Conservation (phyloP, 73 alveolate species). For the Diophrys appendiculata region DNA sequence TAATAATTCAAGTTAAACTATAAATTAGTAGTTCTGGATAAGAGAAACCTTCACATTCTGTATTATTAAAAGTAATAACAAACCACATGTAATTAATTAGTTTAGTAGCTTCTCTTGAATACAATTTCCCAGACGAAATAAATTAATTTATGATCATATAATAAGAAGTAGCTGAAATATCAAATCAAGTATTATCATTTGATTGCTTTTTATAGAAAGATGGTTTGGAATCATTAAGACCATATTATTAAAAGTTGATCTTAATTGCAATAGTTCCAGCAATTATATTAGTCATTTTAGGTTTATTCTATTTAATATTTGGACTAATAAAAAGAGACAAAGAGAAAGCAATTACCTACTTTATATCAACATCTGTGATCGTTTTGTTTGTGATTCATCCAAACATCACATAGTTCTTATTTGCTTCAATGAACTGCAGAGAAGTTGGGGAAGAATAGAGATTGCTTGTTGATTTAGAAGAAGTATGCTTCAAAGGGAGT, state of each 20-base stretch:
- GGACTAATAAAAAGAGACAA: neutral
- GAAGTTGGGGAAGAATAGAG: slow-evolving; percentile 31
- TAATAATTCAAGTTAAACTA: neutral
- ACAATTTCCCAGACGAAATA: slow-evolving; percentile 45
- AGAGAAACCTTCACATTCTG: slow-evolving; percentile 46
- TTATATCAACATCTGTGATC: slow-evolving; percentile 39
- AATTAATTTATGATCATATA: neutral
- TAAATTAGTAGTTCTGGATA: slow-evolving; percentile 29
- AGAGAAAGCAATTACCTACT: slow-evolving; percentile 13
- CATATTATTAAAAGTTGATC: slow-evolving; percentile 11
- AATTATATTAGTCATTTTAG: neutral
- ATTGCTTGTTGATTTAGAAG: slow-evolving; percentile 22
- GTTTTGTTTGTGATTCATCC: slow-evolving; percentile 64
- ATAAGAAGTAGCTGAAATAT: slow-evolving; percentile 12
- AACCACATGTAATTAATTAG: slow-evolving; percentile 51
- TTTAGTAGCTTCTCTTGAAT: slow-evolving; percentile 42
- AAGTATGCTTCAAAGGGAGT: slow-evolving; percentile 31
- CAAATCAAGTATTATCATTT: slow-evolving; percentile 45
- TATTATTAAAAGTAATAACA: slow-evolving; percentile 44
- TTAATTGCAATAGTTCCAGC: slow-evolving; percentile 1
- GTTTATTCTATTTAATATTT: neutral
- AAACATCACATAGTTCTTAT: slow-evolving; percentile 47
- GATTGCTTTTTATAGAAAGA: slow-evolving; percentile 49
- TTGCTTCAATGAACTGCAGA: slow-evolving; percentile 45
- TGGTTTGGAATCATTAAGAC: neutral